These are phyloP conservation scores for Glycine tomentella DNA, from an alignment of 306 rosid species.

Conservation along the genomic window DNA sequence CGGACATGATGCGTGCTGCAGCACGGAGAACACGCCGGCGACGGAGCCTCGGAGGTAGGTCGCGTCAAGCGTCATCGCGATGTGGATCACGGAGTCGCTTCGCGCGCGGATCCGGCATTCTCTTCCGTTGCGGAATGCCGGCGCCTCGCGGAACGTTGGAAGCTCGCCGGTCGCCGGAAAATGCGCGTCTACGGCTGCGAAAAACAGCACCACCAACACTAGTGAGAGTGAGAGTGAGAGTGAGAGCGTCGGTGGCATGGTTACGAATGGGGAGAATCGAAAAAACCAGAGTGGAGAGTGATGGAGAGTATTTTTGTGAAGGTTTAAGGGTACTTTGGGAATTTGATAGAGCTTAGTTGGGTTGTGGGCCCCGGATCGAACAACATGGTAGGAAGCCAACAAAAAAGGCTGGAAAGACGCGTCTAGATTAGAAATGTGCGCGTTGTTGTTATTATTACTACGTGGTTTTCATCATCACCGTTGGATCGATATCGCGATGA, in stretches of 20 bases:
- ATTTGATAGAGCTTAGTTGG: not conserved
- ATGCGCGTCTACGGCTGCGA: constrained; percentile 25
- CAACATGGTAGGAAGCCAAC: constrained; percentile 50
- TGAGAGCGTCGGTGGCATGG: constrained; percentile 56
- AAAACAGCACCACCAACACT: constrained; percentile 26
- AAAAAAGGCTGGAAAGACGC: constrained; percentile 71
- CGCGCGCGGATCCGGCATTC: constrained; percentile 59
- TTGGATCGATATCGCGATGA: not conserved
- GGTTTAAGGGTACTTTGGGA: constrained; percentile 47
- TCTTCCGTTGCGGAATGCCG: constrained; percentile 84
- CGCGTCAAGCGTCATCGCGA: constrained; percentile 85
- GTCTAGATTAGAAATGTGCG: constrained; percentile 28
- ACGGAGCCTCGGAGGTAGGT: constrained; percentile 92
- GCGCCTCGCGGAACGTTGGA: constrained; percentile 76
- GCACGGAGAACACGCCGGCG: constrained; percentile 85
- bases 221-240: not conserved
- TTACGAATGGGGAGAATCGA: not conserved
- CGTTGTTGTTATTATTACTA: not conserved
- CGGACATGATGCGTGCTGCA: constrained; percentile 89
- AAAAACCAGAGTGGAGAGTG: not conserved
- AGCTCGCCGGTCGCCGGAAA: constrained; percentile 44
- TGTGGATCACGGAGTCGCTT: constrained; percentile 71
- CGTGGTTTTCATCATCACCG: not conserved
- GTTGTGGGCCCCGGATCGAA: constrained; percentile 41
- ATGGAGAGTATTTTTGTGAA: not conserved